Evolutionary conservation across 1,139 yeast species (phyloP), one percentile per base, ranked within the genome.

Genomic region (Wickerhamomyces sp.): DNA sequence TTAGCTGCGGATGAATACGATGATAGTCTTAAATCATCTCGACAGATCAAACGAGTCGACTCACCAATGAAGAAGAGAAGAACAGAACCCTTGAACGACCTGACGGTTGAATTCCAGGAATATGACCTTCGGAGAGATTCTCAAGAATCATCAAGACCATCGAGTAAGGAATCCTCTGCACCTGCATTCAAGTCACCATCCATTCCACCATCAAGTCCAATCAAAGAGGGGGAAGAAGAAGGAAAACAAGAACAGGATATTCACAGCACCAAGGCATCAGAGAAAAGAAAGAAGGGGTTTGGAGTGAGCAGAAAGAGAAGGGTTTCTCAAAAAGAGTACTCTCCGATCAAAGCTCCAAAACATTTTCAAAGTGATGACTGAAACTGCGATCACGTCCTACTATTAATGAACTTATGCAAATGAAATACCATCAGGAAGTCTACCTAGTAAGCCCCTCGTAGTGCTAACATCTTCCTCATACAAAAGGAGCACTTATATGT

Each of bases 271-370:
- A 34, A 15, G 3, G 27, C 9, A 18, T 33, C 37, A 13, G 42
- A 44, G 14, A 46, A 44, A 36, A 45, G 47, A 27, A 52, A 44
- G 27, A 45, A 45, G 30, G 41, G 50, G 4, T 55, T 56, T 42
- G 59, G 59, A 11, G 52, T 54, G 10, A 49, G 56, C n/a, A 46
- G 56, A 10, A 57, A 57, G 42, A 46, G 60, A 41, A 54, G 49
- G 27, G 50, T 53, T 1, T 40, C 45, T 18, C 51, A 53, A 18
- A 43, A 39, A n/a, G 47, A 36, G 2, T 51, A 45, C 32, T 53
- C 56, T 2, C 59, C 61, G 1, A 54, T 57, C 14, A 57, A 57
- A 43, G 55, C 59, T 5, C 51, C 53, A 23, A 56, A 53, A 31
- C 47, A 43, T 10, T 52, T 48, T 13, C 52, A 49, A 23, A 45